phyloP scores from a whole-genome alignment of 2,329 filamentous ascomycete species.

The Saccharata proteae region DNA sequence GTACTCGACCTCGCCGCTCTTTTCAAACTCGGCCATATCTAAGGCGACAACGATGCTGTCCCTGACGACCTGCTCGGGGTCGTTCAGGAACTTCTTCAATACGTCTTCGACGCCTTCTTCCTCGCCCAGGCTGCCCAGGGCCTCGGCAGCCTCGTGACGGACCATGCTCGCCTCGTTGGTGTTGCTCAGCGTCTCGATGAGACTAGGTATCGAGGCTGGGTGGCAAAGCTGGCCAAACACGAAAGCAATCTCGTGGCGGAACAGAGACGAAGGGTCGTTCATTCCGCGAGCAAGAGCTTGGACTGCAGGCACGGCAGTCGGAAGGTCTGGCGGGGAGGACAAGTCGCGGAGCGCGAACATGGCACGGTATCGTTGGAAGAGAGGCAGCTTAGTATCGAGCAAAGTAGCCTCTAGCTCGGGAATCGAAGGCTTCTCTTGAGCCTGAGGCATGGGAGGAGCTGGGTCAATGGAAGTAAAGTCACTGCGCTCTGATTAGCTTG shows the following conservation, averaged over 20 bases:
- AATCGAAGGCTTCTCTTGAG: constrained; percentile 50
- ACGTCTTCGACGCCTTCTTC: constrained; percentile 86
- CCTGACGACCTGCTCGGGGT: constrained; percentile 83
- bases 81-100: constrained; percentile 71
- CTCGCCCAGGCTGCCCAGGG: constrained; percentile 83
- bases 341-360: constrained; percentile 97
- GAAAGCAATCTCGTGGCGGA: constrained; percentile 96
- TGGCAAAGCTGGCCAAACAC: constrained; percentile 95
- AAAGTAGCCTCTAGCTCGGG: constrained; percentile 63
- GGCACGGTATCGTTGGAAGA: constrained; percentile 89
- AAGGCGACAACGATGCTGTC: constrained; percentile 92
- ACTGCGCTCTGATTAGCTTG: constrained; percentile 37
- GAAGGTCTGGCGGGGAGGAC: constrained; percentile 80
- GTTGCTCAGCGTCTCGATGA: constrained; percentile 68
- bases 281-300: constrained; percentile 77
- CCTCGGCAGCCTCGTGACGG: constrained; percentile 92
- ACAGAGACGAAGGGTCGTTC: constrained; percentile 74
- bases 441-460: constrained; percentile 71
- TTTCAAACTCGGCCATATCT: constrained; percentile 97
- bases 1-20: constrained; percentile 78
- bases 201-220: constrained; percentile 87
- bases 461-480: constrained; percentile 95
- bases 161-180: constrained; percentile 87
- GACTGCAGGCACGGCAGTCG: constrained; percentile 79
- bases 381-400: constrained; percentile 63